Conservation (phyloP, 2,329 filamentous ascomycete genomes). For the Fusarium luffae region DNA sequence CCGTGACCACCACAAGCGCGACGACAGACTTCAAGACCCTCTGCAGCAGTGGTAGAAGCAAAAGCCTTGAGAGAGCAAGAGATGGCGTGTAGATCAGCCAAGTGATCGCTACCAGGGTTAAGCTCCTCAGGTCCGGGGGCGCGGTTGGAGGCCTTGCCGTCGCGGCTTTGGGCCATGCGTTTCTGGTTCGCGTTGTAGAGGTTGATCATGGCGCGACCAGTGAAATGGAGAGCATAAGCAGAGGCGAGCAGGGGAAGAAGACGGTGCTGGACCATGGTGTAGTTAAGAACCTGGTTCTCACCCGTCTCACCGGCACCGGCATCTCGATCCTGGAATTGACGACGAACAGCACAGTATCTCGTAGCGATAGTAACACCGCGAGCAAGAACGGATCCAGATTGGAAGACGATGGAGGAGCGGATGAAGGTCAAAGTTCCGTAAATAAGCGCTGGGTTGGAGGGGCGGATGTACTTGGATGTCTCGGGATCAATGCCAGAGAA, state of each 20-base stretch:
- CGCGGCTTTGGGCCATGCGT: constrained; percentile 63
- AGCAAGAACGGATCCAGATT: constrained; percentile 77
- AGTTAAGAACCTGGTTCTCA: constrained; percentile 82
- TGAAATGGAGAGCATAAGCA: constrained; percentile 83
- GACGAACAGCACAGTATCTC: constrained; percentile 76
- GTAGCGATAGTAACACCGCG: constrained; percentile 82
- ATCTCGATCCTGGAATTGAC: constrained; percentile 83
- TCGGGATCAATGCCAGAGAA: constrained; percentile 76
- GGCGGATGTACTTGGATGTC: constrained; percentile 74
- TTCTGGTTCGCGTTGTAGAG: constrained; percentile 79
- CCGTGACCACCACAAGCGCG: constrained; percentile 82
- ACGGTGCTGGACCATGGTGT: constrained; percentile 82
- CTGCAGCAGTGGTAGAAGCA: constrained; percentile 76
- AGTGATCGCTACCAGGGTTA: constrained; percentile 69
- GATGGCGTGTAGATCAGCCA: constrained; percentile 80
- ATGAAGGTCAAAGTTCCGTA: constrained; percentile 84
- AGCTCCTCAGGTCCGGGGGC: constrained; percentile 76
- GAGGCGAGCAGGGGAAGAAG: constrained; percentile 77
- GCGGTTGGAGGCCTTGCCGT: constrained; percentile 57
- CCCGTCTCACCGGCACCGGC: constrained; percentile 65
- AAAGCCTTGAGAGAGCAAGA: constrained; percentile 81
- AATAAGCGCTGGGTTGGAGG: constrained; percentile 73
- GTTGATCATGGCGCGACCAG: constrained; percentile 79
- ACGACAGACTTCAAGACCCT: constrained; percentile 79
- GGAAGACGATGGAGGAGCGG: constrained; percentile 77